phyloP scores from a whole-genome alignment of 2,329 filamentous ascomycete genomes.

The Penicillium italicum region DNA sequence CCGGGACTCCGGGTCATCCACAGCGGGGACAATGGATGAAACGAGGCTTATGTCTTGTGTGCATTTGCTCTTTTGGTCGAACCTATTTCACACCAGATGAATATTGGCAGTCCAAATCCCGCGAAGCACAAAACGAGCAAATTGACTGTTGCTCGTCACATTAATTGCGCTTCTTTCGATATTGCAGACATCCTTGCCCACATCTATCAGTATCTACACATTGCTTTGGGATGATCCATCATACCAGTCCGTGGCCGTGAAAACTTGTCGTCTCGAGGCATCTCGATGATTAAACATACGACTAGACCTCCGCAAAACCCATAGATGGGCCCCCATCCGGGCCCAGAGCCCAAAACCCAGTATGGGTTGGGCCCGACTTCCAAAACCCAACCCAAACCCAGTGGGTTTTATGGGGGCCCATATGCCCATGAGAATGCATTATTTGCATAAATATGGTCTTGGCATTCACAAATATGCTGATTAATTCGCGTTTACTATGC shows the following conservation, averaged over 20 bases:
- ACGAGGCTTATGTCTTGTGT: conserved; percentile 21
- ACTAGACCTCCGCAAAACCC: too few species aligned
- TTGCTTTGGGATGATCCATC: neutral
- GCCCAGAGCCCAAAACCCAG: too few species aligned
- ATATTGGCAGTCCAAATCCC: conserved; percentile 16
- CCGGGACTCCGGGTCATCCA: conserved; percentile 24
- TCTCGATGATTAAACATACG: conserved; percentile 2
- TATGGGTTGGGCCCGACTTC: too few species aligned
- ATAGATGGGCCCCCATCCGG: too few species aligned
- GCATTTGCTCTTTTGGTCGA: conserved; percentile 9
- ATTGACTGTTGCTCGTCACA: conserved; percentile 19
- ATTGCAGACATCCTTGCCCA: conserved; percentile 20
- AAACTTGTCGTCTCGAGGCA: conserved; percentile 16
- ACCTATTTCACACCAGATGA: conserved; percentile 21
- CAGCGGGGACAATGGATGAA: conserved; percentile 22
- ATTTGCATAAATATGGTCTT: too few species aligned
- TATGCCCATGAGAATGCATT: too few species aligned
- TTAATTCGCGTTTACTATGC: too few species aligned
- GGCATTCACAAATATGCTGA: too few species aligned
- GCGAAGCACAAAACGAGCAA: conserved; percentile 16
- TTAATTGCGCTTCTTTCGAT: conserved; percentile 23
- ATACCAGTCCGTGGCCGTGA: conserved; percentile 22
- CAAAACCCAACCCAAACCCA: too few species aligned
- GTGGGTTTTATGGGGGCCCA: too few species aligned
- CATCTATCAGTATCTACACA: neutral